Conservation (phyloP, 2,329 filamentous ascomycete genomes). For the Davidsoniella virescens region DNA sequence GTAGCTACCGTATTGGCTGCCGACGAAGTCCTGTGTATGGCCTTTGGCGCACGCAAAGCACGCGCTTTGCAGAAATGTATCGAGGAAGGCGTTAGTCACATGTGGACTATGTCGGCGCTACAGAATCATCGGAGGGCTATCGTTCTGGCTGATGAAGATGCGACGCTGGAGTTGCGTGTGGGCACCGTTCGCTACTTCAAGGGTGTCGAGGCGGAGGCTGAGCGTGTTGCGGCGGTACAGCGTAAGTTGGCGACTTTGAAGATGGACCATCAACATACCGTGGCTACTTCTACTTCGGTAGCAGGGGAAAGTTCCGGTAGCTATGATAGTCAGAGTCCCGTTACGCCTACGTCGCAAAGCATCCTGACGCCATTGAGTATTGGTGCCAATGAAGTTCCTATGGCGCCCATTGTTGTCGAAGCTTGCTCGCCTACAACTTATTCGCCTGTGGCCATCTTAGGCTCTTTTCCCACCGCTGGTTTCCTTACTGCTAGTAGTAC, state of each 20-base stretch:
- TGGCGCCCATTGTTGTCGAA: slow-evolving; percentile 26
- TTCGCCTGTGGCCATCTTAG: background rate
- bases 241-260: slow-evolving; percentile 29
- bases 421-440: slow-evolving; percentile 21
- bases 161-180: slow-evolving; percentile 54
- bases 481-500: background rate
- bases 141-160: slow-evolving; percentile 71
- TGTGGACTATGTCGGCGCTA: slow-evolving; percentile 74
- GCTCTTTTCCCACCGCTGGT: background rate
- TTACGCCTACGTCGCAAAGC: background rate
- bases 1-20: slow-evolving; percentile 72
- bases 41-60: slow-evolving; percentile 66
- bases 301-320: too few species aligned
- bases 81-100: slow-evolving; percentile 71
- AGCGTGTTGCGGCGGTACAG: slow-evolving; percentile 18
- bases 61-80: slow-evolving; percentile 65
- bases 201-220: slow-evolving; percentile 46
- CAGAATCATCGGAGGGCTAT: slow-evolving; percentile 70
- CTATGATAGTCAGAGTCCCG: background rate
- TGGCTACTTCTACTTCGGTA: background rate
- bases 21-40: slow-evolving; percentile 67
- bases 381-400: slow-evolving; percentile 15
- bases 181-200: slow-evolving; percentile 63
- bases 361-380: slow-evolving; percentile 6
- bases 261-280: slow-evolving; percentile 28